Conservation (phyloP, 2,329 filamentous ascomycete genomes). For the Penicillium concentricum region DNA sequence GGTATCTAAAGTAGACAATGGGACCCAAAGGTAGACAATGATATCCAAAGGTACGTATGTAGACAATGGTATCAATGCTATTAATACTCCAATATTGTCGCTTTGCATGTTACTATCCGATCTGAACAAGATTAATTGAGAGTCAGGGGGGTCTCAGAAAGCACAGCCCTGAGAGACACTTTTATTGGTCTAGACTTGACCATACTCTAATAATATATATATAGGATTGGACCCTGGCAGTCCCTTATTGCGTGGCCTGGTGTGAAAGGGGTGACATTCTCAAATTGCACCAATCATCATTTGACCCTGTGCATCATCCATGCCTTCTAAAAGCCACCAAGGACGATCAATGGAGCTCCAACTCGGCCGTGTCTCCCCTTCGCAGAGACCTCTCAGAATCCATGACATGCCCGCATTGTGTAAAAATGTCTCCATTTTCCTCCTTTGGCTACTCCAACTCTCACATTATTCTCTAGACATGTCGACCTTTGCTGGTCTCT, state of each 20-base stretch:
- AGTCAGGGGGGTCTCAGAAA: slow-evolving; percentile 5
- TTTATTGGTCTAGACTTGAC: background rate
- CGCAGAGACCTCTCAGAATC: slow-evolving; percentile 2
- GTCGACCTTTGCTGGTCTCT: background rate
- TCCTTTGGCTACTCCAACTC: background rate
- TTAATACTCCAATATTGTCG: too few relatives aligned
- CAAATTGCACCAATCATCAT: background rate
- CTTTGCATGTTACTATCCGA: too few relatives aligned
- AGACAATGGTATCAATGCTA: too few relatives aligned
- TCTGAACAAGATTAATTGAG: too few relatives aligned
- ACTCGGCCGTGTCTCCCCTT: slow-evolving; percentile 3
- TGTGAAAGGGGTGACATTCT: slow-evolving; percentile 2
- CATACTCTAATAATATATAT: slow-evolving; percentile 5
- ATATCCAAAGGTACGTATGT: too few relatives aligned
- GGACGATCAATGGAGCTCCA: slow-evolving; percentile 17
- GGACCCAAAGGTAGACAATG: too few relatives aligned
- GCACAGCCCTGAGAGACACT: background rate
- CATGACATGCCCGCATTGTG: slow-evolving; percentile 5
- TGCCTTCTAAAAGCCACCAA: background rate
- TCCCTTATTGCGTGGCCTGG: background rate
- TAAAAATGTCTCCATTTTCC: slow-evolving; percentile 1
- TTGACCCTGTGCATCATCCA: background rate
- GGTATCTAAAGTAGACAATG: too few relatives aligned
- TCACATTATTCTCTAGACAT: too few relatives aligned
- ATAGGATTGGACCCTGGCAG: background rate